Percentiles rank a stretch among this genome's conserved stretches.
Evolutionary conservation across 2,329 filamentous ascomycete genomes (phyloP).

Genomic region (Penicillium glabrum): DNA sequence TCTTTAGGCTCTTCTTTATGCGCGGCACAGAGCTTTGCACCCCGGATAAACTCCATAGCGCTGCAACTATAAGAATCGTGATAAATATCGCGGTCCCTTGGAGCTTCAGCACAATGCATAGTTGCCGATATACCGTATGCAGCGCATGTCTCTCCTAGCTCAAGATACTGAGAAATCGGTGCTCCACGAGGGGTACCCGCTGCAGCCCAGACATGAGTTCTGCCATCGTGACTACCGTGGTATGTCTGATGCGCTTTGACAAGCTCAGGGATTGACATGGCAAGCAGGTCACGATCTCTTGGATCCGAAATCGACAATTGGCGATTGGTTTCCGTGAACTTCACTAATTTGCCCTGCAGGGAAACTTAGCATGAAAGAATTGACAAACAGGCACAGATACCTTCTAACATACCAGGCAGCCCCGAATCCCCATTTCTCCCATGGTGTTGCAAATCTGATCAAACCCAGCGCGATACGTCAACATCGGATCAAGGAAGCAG

Average conservation of each 20-base stretch:
- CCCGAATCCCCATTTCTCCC: constrained; percentile 34
- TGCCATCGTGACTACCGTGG: constrained; percentile 43
- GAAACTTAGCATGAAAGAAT: not conserved
- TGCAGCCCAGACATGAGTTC: constrained; percentile 49
- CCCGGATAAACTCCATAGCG: constrained; percentile 36
- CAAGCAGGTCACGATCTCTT: constrained; percentile 25
- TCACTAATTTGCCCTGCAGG: constrained; percentile 17
- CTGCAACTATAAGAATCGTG: constrained; percentile 31
- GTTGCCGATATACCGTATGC: constrained; percentile 43
- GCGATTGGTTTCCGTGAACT: constrained; percentile 26
- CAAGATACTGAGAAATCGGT: constrained; percentile 32
- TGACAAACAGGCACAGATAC: not conserved
- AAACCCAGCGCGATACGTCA: constrained; percentile 28
- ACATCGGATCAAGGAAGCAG: constrained; percentile 39
- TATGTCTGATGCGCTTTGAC: constrained; percentile 20
- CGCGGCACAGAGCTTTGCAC: constrained; percentile 29
- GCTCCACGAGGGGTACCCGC: constrained; percentile 47
- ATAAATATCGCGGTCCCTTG: constrained; percentile 24
- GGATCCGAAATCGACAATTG: constrained; percentile 29
- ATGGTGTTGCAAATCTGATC: constrained; percentile 31
- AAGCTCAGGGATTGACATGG: constrained; percentile 29
- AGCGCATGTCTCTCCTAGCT: constrained; percentile 39
- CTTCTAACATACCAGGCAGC: constrained; percentile 23
- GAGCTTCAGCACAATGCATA: constrained; percentile 49
- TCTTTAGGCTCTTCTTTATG: not conserved